Base-by-base conservation (phyloP, 2,329 filamentous ascomycete species). In the Sporothrix phasma region DNA sequence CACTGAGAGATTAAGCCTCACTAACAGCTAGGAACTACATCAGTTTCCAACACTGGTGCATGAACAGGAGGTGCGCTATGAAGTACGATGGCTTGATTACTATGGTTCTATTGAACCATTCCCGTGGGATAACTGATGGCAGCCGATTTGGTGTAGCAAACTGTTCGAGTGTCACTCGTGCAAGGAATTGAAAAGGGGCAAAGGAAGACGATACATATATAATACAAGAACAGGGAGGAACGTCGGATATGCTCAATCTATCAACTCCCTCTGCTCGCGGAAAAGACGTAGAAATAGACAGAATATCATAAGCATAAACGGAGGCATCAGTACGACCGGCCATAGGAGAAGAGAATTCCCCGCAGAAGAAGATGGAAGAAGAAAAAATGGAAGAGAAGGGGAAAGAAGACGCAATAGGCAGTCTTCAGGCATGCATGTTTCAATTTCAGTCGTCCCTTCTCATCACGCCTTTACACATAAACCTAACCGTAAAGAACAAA, bases 261-360 rank as follows among this genome's bases (percentile, higher is more conserved):
- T 31, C 56, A 59, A 43, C 54, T 59, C 39, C 22, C 54, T 45
- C 37, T 58, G 24, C 37, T 24, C 39, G 22, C 31, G 39, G 39
- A 26, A 26, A 26, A 45, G 24, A 22, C 31, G n/a, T n/a, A 46
- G 3, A 17, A 60, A 11, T 37, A 54, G 49, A 22, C 51, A 24
- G 31, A 24, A 39, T 24, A 39, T 56, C 31, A 39, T 39, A 56
- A 56, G 24, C 47, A 34, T 51, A 24, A 51, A 5, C 54, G 26
- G 29, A 45, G 46, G 24, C 56, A 60, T 60, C 17, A 59, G 24
- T 46, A 34, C 29, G 56, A 60, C n/a, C 39, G 56, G 56, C 56
- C 56, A 60, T 22, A 60, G n/a, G 37, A 58, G 54, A 19, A 58
- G 54, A 58, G 54, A 58, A 43, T 58, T 37, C 54, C 11, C n/a